A percentile compares a stretch with the other conserved stretches of the same genome.
Evolutionary conservation across 108 stramenopile genomes (phyloP).

Genomic region (Stephanodiscus minutulus): DNA sequence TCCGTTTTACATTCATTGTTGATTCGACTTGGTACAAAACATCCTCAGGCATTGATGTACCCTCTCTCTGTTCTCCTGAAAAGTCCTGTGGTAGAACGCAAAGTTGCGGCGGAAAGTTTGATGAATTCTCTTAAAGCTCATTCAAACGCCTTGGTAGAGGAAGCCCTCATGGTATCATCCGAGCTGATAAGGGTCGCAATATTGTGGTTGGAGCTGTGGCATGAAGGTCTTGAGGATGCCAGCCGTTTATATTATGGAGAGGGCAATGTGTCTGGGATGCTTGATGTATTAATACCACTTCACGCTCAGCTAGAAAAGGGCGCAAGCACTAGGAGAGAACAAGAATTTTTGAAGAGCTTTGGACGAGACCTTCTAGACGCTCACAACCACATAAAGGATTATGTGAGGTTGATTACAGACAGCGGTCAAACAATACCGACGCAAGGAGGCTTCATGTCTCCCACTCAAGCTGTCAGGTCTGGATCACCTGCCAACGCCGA

Average conservation of each 20-base stretch:
- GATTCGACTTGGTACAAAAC: constrained; percentile 82
- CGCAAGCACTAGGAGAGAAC: constrained; percentile 77
- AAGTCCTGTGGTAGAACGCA: constrained; percentile 87
- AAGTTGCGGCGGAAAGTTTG: constrained; percentile 86
- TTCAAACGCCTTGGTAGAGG: constrained; percentile 89
- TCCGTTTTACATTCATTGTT: constrained; percentile 90
- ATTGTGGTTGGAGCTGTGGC: constrained; percentile 99
- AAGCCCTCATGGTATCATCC: constrained; percentile 92
- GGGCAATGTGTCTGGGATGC: constrained; percentile 93
- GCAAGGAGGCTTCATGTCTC: constrained; percentile 48
- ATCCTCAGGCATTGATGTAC: constrained; percentile 98
- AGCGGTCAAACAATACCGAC: constrained; percentile 71
- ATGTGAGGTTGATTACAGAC: constrained; percentile 54
- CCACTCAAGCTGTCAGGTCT: constrained; percentile 25
- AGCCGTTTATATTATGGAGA: constrained; percentile 87
- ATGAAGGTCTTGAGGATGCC: constrained; percentile 96
- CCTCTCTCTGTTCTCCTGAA: constrained; percentile 94
- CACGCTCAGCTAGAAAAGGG: constrained; percentile 87
- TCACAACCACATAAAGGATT: constrained; percentile 67
- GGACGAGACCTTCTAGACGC: constrained; percentile 85
- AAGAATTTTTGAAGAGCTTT: constrained; percentile 79
- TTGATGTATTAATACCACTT: constrained; percentile 81
- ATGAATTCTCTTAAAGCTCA: constrained; percentile 86
- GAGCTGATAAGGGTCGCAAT: constrained; percentile 99
- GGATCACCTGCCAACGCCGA: constrained; percentile 57